Percentiles rank a stretch among this genome's conserved stretches.
Conservation (phyloP, 805 yeast genomes). For the Wickerhamiella dianesei region DNA sequence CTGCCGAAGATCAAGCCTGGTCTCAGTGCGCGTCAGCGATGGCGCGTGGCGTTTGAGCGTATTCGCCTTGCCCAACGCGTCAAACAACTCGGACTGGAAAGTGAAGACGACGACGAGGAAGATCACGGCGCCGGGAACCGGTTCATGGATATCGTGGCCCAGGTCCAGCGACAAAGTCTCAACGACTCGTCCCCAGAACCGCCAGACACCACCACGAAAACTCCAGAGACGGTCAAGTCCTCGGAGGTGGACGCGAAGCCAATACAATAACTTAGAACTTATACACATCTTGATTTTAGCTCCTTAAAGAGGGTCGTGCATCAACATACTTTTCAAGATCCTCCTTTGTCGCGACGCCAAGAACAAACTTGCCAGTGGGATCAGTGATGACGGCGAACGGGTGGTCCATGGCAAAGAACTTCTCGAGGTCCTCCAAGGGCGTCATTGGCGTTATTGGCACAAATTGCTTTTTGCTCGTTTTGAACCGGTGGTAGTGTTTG, state of each 20-base stretch:
- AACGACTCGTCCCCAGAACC: no score
- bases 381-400: conserved; percentile 49
- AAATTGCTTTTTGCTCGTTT: conserved; percentile 24
- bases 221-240: no score
- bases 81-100: conserved; percentile 46
- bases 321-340: conserved; percentile 6
- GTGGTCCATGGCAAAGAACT: conserved; percentile 36
- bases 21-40: conserved; percentile 70
- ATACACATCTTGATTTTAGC: no score
- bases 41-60: conserved; percentile 74
- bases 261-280: no score
- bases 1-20: conserved; percentile 69
- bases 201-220: no score
- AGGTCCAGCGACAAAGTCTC: background rate
- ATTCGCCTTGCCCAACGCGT: conserved; percentile 72
- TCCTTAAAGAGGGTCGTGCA: conserved; percentile 1
- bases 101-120: conserved; percentile 32
- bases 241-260: no score
- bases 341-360: conserved; percentile 39
- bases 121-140: background rate
- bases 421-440: conserved; percentile 40
- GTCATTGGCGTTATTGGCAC: conserved; percentile 39
- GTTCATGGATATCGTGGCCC: background rate
- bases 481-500: conserved; percentile 22
- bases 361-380: conserved; percentile 37